Percentiles rank a stretch among this genome's conserved stretches.
These are phyloP conservation scores for Discostella pseudostelligera DNA, from an alignment of 108 stramenopile genomes.

Conservation along the genomic window DNA sequence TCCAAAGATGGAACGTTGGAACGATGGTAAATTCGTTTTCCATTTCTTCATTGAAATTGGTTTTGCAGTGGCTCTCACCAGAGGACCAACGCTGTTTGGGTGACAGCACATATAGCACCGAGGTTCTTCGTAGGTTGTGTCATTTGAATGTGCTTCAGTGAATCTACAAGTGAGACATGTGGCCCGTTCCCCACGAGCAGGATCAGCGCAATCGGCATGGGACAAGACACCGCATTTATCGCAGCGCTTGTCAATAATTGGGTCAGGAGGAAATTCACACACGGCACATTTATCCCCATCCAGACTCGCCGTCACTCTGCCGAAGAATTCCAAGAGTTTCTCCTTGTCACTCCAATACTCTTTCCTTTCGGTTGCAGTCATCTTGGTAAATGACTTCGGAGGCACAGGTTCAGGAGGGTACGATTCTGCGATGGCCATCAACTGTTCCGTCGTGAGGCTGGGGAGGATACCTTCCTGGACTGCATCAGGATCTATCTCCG, in stretches of 20 bases:
- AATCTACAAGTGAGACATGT: slow-evolving; percentile 55
- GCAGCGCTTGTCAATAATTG: slow-evolving; percentile 52
- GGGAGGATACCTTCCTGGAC: slow-evolving; percentile 28
- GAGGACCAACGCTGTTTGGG: slow-evolving; percentile 49
- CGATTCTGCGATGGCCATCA: slow-evolving; percentile 59
- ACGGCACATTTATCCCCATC: slow-evolving; percentile 65
- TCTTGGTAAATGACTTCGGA: slow-evolving; percentile 63
- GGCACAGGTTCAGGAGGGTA: slow-evolving; percentile 69
- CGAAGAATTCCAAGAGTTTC: slow-evolving; percentile 57
- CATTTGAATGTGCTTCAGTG: slow-evolving; percentile 31
- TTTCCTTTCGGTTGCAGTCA: slow-evolving; percentile 57
- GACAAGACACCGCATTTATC: slow-evolving; percentile 50
- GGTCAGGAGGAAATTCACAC: slow-evolving; percentile 48
- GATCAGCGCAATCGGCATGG: slow-evolving; percentile 57
- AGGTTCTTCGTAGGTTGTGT: slow-evolving; percentile 44
- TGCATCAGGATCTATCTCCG: slow-evolving; percentile 48
- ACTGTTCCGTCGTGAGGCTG: slow-evolving; percentile 46
- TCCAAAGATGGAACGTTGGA: slow-evolving; percentile 59
- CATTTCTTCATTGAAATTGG: slow-evolving; percentile 61
- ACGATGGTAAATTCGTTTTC: slow-evolving; percentile 46
- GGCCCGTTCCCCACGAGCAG: slow-evolving; percentile 20
- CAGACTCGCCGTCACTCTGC: slow-evolving; percentile 48
- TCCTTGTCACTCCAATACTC: slow-evolving; percentile 50
- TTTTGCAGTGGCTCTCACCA: slow-evolving; percentile 48
- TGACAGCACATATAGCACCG: slow-evolving; percentile 66